Evolutionary conservation across 208 protist species (phyloP).

Genomic region (Histomonas meleagridis): DNA sequence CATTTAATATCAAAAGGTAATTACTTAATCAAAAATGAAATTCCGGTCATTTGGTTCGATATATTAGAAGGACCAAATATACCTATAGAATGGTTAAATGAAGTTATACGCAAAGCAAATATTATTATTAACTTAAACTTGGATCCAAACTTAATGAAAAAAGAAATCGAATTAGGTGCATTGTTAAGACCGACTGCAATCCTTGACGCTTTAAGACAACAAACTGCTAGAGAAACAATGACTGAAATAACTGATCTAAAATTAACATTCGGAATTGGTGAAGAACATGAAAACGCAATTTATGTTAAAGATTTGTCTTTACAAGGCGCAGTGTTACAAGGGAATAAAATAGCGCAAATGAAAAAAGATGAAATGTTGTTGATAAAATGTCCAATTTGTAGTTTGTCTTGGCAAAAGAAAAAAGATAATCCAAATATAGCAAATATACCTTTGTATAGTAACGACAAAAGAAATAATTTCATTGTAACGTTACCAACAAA

Average conservation of each 20-base stretch:
- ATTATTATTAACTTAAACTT: not conserved
- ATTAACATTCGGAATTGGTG: not conserved
- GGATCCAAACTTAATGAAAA: not conserved
- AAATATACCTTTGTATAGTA: not conserved
- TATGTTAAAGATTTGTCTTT: not conserved
- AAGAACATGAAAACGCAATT: not conserved
- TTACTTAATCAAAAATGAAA: not conserved
- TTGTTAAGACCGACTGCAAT: not conserved
- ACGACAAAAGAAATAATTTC: not conserved
- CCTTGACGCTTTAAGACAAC: not conserved
- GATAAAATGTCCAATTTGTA: not conserved
- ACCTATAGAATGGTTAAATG: not conserved
- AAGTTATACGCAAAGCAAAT: conserved; percentile 1
- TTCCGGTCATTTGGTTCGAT: not conserved
- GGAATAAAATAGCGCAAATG: not conserved
- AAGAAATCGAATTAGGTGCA: not conserved
- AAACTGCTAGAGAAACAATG: not conserved
- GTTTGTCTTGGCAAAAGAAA: not conserved
- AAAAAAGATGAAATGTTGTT: not conserved
- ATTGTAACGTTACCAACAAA: not conserved
- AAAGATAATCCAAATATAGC: not conserved
- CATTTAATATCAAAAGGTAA: not conserved
- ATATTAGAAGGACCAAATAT: not conserved
- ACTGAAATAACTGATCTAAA: not conserved
- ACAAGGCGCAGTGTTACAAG: not conserved